Percentiles rank a stretch among this genome's conserved stretches.
These are phyloP conservation scores for Carpediemonas membranifera DNA, from an alignment of 78 protist genomes.

Conservation along the genomic window DNA sequence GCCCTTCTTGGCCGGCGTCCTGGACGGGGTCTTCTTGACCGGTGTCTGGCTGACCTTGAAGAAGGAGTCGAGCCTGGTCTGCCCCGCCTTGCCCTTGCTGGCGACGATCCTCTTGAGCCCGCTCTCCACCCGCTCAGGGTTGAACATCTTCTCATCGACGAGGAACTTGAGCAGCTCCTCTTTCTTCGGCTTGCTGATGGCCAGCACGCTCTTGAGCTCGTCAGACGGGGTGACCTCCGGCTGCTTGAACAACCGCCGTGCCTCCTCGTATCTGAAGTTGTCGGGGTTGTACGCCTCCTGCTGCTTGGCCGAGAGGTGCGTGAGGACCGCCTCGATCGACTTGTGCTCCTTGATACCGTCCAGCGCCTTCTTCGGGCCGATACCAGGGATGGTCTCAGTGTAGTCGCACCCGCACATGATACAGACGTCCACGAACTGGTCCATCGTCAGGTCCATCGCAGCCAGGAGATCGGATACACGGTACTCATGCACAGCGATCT, in stretches of 20 bases:
- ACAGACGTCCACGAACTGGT: slow-evolving; percentile 86
- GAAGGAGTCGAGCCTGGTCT: neutral
- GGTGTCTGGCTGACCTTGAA: neutral
- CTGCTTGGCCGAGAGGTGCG: no score
- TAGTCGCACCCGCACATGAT: slow-evolving; percentile 62
- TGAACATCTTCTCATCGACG: slow-evolving; percentile 13
- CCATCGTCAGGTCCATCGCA: slow-evolving; percentile 54
- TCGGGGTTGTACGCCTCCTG: slow-evolving; percentile 1
- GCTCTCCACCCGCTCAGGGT: slow-evolving; percentile 6
- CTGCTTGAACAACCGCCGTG: slow-evolving; percentile 7
- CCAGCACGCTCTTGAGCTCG: neutral
- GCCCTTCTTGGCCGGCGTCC: no score
- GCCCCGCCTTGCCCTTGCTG: neutral
- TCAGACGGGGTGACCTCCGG: slow-evolving; percentile 20
- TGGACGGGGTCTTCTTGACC: no score
- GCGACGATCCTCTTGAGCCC: neutral
- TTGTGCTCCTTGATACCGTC: slow-evolving; percentile 9
- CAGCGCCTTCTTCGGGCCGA: slow-evolving; percentile 30
- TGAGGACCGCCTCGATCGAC: slow-evolving; percentile 12
- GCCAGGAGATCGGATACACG: slow-evolving; percentile 46
- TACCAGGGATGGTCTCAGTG: neutral
- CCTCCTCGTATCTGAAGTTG: slow-evolving; percentile 10
- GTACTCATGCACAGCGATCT: slow-evolving; percentile 67
- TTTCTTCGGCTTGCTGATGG: slow-evolving; percentile 19
- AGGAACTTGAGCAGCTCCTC: slow-evolving; percentile 3